Conservation (phyloP, 306 rosid genomes). For the Adenanthera pavonina region DNA sequence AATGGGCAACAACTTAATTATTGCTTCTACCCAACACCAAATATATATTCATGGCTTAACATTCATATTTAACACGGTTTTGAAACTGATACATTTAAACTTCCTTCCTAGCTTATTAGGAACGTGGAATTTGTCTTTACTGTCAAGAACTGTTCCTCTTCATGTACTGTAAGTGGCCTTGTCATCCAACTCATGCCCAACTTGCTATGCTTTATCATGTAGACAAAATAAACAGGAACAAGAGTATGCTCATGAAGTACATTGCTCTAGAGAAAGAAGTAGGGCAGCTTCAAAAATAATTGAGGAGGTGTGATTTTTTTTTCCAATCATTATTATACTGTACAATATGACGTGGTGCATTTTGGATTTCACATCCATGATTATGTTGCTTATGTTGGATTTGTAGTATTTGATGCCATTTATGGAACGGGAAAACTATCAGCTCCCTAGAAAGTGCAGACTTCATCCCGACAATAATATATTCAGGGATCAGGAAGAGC, state of each 20-base stretch:
- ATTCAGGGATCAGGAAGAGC: slow-evolving; percentile 90
- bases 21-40: background rate
- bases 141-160: slow-evolving; percentile 23
- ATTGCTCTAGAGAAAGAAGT: slow-evolving; percentile 93
- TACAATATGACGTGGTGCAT: slow-evolving; percentile 32
- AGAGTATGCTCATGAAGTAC: slow-evolving; percentile 67
- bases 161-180: slow-evolving; percentile 17
- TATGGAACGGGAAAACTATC: slow-evolving; percentile 70
- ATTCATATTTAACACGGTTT: slow-evolving; percentile 13
- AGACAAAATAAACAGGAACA: slow-evolving; percentile 55
- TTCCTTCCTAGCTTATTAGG: slow-evolving; percentile 8
- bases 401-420: slow-evolving; percentile 88
- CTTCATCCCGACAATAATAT: slow-evolving; percentile 83
- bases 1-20: slow-evolving; percentile 21
- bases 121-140: slow-evolving; percentile 21
- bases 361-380: slow-evolving; percentile 28
- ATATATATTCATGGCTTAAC: background rate
- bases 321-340: background rate
- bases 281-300: slow-evolving; percentile 75
- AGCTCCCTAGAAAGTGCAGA: slow-evolving; percentile 71
- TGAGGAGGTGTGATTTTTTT: slow-evolving; percentile 61
- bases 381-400: slow-evolving; percentile 30
- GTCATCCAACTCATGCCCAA: slow-evolving; percentile 10
- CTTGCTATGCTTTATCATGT: slow-evolving; percentile 31
- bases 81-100: background rate